Evolutionary conservation across 2,329 filamentous ascomycete species (phyloP), one percentile per base, ranked within the genome.

Genomic region (Rachicladosporium sp.): DNA sequence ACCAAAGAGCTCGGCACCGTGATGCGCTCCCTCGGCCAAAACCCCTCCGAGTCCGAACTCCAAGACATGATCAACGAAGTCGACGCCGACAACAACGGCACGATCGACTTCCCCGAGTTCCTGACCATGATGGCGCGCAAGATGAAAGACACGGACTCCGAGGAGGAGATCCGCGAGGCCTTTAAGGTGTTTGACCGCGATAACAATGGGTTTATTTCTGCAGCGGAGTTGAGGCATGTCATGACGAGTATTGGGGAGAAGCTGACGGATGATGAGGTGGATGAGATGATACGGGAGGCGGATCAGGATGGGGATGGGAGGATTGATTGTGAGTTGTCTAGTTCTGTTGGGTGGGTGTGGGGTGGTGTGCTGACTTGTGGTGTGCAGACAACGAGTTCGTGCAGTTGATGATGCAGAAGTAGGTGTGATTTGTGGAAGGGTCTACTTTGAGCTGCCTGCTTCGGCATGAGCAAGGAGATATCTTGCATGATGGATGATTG

Each of bases 21-120:
- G 50, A 78, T 79, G 74, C 67, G 68, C 55, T 74, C 71, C 42
- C 71, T 79, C 31, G 74, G 74, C 52, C 70, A 77, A 53, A 76
- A 76, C 58, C 72, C 75, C 44, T 73, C 70, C 60, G 71, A 75
- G 47, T 68, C 69, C 41, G 75, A 80, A 60, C 66, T 79, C 39
- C 69, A 76, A 56, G 74, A 80, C 58, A 76, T 80, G 65, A 75
- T 79, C 63, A 76, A 76, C 61, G 76, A 80, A 60, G 74, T 77
- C 46, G 76, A 80, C 50, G 64, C 69, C 48, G 74, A 80, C 63
- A 74, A 75, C 57, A 76, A 74, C 50, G 76, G 75, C 57, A 74
- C 73, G 50, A 77, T 80, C 53, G 74, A 77, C 56, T 78, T 80
- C 57, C 70, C 76, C 43, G 75, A 79, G 55, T 80, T 80, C 63